Percentiles rank a stretch among this genome's conserved stretches.
Conservation (phyloP, 2,329 filamentous ascomycete species). For the Pyrenochaeta sp. region DNA sequence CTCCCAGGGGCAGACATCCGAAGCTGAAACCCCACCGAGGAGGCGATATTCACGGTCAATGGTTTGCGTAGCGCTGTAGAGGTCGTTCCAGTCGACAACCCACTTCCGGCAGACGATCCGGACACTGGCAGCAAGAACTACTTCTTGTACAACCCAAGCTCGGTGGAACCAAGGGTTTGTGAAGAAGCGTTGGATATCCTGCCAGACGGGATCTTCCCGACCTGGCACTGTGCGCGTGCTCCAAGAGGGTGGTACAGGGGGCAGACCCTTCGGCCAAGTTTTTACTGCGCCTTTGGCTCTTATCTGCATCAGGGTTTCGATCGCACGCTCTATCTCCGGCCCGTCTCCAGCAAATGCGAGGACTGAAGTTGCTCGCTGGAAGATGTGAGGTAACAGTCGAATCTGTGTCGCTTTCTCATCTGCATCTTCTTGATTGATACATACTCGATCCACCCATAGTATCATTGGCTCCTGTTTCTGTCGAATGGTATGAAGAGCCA, state of each 20-base stretch:
- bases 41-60: not conserved
- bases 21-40: not conserved
- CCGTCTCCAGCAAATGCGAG: not conserved
- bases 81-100: slow-evolving; percentile 13
- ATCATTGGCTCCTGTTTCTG: not conserved
- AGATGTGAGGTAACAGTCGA: not conserved
- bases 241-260: not conserved
- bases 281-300: not conserved
- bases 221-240: not conserved
- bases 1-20: too few relatives aligned
- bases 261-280: not conserved
- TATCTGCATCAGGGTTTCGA: not conserved
- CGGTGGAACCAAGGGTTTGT: slow-evolving; percentile 7
- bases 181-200: slow-evolving; percentile 4
- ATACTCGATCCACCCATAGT: not conserved
- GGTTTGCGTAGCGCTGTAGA: slow-evolving; percentile 2
- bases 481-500: not conserved
- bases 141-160: slow-evolving; percentile 13
- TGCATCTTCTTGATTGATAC: not conserved
- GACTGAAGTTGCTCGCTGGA: not conserved
- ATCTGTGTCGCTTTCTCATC: not conserved
- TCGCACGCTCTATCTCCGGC: not conserved
- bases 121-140: slow-evolving; percentile 3
- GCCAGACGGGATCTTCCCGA: slow-evolving; percentile 7
- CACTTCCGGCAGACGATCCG: slow-evolving; percentile 9